phyloP scores from a whole-genome alignment of 2,329 filamentous ascomycete species.

The Pyrenochaeta sp. region DNA sequence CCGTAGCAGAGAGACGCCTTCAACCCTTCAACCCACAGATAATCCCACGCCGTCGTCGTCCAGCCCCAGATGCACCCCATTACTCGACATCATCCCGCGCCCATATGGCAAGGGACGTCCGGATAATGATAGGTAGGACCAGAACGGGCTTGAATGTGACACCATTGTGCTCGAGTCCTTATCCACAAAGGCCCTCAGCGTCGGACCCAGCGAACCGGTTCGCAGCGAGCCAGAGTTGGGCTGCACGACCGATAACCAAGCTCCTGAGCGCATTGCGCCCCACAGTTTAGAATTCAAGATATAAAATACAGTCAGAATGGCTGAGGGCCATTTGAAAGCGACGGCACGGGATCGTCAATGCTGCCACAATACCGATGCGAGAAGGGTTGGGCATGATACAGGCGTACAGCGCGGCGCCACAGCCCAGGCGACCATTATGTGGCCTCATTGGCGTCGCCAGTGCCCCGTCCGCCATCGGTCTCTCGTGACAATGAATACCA shows the following conservation, averaged over 20 bases:
- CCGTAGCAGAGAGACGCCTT: constrained; percentile 26
- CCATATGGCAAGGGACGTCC: constrained; percentile 3
- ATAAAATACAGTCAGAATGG: constrained; percentile 9
- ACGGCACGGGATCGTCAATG: constrained; percentile 22
- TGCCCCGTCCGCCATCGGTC: too few relatives aligned
- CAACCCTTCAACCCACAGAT: constrained; percentile 1
- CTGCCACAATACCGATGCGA: constrained; percentile 6
- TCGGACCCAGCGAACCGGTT: constrained; percentile 32
- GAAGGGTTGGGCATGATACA: constrained; percentile 5
- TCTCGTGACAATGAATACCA: constrained; percentile 19
- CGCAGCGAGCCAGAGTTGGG: constrained; percentile 21
- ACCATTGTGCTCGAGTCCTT: constrained; percentile 19
- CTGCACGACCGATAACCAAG: constrained; percentile 17
- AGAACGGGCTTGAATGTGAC: constrained; percentile 13
- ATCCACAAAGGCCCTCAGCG: constrained; percentile 27
- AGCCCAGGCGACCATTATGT: constrained; percentile 3
- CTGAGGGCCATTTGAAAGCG: constrained; percentile 4
- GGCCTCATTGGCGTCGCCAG: constrained; percentile 4
- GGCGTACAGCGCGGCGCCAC: constrained; percentile 7
- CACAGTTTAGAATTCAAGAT: constrained; percentile 40
- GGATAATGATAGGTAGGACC: constrained; percentile 7
- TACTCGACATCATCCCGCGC: constrained; percentile 15
- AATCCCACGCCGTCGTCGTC: constrained; percentile 3
- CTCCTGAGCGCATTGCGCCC: constrained; percentile 34
- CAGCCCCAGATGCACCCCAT: constrained; percentile 4